These are phyloP conservation scores for Cercophora sp. DNA, from an alignment of 495 filamentous ascomycete species.

Conservation along the genomic window DNA sequence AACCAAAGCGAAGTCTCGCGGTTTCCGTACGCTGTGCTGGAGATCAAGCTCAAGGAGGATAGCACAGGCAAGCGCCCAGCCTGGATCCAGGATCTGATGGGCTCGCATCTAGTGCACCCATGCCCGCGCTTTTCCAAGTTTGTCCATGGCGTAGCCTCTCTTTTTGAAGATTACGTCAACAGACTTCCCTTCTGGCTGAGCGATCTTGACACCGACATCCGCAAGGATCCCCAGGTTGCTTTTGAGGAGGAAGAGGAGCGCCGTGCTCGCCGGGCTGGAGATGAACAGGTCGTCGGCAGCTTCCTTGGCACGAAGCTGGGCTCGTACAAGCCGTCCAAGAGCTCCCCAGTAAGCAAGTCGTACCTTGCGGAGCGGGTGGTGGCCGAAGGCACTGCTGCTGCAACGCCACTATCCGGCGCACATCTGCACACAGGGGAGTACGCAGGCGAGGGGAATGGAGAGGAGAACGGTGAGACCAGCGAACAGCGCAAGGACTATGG, in stretches of 20 bases:
- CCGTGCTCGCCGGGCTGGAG: constrained; percentile 71
- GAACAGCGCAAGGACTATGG: constrained; percentile 42
- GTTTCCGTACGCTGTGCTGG: constrained; percentile 86
- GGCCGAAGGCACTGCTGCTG: constrained; percentile 27
- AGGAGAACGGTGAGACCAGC: constrained; percentile 28
- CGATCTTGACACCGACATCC: constrained; percentile 86
- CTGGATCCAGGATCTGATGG: constrained; percentile 88
- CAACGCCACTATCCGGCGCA: constrained; percentile 12
- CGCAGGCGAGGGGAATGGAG: constrained; percentile 14
- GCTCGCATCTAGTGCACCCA: constrained; percentile 85
- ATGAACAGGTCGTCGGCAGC: constrained; percentile 84
- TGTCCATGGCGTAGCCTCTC: constrained; percentile 81
- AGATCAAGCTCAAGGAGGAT: constrained; percentile 83
- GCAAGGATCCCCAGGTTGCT: constrained; percentile 83
- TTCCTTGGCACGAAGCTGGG: constrained; percentile 56
- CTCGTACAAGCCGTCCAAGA: constrained; percentile 52
- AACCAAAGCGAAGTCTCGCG: constrained; percentile 87
- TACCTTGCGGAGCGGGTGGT: constrained; percentile 47
- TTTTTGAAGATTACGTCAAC: constrained; percentile 96
- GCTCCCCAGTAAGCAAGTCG: constrained; percentile 58
- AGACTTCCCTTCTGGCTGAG: constrained; percentile 93
- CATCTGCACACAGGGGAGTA: constrained; percentile 11
- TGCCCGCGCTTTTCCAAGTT: constrained; percentile 94
- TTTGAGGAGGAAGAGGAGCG: constrained; percentile 88
- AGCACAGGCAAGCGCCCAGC: constrained; percentile 63